phyloP scores from a whole-genome alignment of 2,329 filamentous ascomycete genomes.

The Penicillium sp. region DNA sequence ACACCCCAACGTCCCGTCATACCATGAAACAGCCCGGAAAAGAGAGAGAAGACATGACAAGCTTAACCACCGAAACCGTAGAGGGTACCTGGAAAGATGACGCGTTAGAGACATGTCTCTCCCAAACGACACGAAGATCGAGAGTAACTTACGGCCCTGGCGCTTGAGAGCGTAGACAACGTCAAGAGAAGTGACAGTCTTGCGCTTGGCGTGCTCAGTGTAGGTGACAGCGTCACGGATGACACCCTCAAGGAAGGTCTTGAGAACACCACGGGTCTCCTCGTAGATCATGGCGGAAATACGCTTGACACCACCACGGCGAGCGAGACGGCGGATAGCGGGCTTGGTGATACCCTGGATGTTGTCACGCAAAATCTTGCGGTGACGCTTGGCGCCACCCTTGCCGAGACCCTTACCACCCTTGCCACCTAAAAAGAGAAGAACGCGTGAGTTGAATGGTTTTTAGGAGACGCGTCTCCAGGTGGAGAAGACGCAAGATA shows the following conservation, averaged over 20 bases:
- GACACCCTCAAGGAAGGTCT: slow-evolving; percentile 77
- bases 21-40: slow-evolving; percentile 40
- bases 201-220: slow-evolving; percentile 75
- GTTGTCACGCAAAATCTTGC: slow-evolving; percentile 99
- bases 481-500: slow-evolving; percentile 5
- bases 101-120: slow-evolving; percentile 16
- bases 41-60: slow-evolving; percentile 28
- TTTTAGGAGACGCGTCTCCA: slow-evolving; percentile 5
- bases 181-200: slow-evolving; percentile 51
- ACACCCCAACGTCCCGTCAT: slow-evolving; percentile 43
- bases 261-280: slow-evolving; percentile 74
- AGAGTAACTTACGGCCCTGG: slow-evolving; percentile 47
- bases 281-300: slow-evolving; percentile 94
- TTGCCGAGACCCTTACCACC: slow-evolving; percentile 97
- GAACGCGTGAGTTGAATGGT: slow-evolving; percentile 47
- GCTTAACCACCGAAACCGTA: slow-evolving; percentile 86
- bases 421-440: slow-evolving; percentile 65
- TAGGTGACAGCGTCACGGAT: slow-evolving; percentile 75
- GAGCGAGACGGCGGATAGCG: slow-evolving; percentile 94
- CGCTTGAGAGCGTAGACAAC: slow-evolving; percentile 60
- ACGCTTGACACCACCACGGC: slow-evolving; percentile 99
- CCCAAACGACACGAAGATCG: background rate
- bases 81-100: slow-evolving; percentile 52
- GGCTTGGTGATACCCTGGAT: slow-evolving; percentile 99
- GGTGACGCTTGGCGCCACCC: slow-evolving; percentile 97